Base-by-base conservation (phyloP, 2,329 filamentous ascomycete genomes). In the Cordyceps fumosorosea region DNA sequence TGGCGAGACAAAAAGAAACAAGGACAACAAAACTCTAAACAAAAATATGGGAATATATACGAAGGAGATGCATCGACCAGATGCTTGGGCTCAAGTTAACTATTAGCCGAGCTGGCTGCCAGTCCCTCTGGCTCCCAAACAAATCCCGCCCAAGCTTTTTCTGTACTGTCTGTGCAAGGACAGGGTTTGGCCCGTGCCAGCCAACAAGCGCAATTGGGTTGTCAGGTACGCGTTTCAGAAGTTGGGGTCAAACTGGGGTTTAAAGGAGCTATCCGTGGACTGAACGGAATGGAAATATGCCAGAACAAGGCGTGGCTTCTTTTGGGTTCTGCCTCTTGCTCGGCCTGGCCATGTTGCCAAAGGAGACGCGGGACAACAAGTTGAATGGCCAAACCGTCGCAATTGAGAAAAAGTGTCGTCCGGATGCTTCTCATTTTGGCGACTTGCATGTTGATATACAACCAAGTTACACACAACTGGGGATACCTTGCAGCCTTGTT, bases 151-250 rank as follows among this genome's bases (percentile, higher is more conserved):
- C 34, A 24, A 29, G 16, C 37, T 16, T 40, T 40, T 48, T 51
- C 29, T 32, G 29, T 32, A 10, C 32, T 59, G 56, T 59, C 56
- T 52, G 47, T 59, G 56, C 56, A 59, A 22, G 56, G 32, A n/a
- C 40, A 42, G 40, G 40, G 14, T 47, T 57, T 57, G 47, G 56
- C 37, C 56, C 12, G 47, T 59, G 56, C 32, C n/a, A 24, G 47
- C 14, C n/a, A 42, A 37, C n/a, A 40, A 22, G 56, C 47, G 32
- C 44, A 37, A 44, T 20, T 32, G 56, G 16, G 32, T 59, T 8
- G 18, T n/a, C 56, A 40, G 32, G 34, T 51, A 20, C 32, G 34
- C 42, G 45, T 52, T 59, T 59, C 48, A 51, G 56, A 59, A 59
- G 34, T 44, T 52, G 56, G 56, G 56, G 32, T 52, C 24, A 18